These are phyloP conservation scores for Fusarium nurragi DNA, from an alignment of 2,329 filamentous ascomycete genomes.

Conservation along the genomic window DNA sequence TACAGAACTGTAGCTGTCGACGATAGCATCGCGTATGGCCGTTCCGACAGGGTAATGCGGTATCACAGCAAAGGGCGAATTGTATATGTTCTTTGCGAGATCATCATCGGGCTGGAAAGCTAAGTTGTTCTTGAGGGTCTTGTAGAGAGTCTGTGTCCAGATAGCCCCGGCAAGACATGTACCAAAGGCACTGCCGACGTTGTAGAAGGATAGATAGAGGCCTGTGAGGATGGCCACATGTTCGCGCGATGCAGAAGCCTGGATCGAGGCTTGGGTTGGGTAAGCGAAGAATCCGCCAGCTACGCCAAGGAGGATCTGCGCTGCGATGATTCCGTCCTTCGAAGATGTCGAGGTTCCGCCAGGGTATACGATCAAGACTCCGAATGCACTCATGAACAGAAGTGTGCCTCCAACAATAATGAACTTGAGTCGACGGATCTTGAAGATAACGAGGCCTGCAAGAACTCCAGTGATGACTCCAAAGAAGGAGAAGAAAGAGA, in stretches of 20 bases:
- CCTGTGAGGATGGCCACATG: slow-evolving; percentile 53
- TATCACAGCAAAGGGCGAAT: slow-evolving; percentile 50
- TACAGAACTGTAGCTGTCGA: slow-evolving; percentile 56
- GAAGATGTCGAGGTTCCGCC: slow-evolving; percentile 55
- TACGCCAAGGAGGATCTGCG: slow-evolving; percentile 65
- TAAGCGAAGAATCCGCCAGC: slow-evolving; percentile 66
- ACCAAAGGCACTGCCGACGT: slow-evolving; percentile 54
- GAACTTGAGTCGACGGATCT: slow-evolving; percentile 63
- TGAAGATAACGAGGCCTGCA: slow-evolving; percentile 62
- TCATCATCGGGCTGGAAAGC: slow-evolving; percentile 49
- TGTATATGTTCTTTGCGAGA: slow-evolving; percentile 51
- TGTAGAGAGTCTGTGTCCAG: slow-evolving; percentile 54
- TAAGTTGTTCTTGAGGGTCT: slow-evolving; percentile 46
- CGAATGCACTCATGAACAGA: slow-evolving; percentile 66
- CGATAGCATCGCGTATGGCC: slow-evolving; percentile 55
- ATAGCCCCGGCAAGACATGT: slow-evolving; percentile 54
- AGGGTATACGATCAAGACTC: slow-evolving; percentile 63
- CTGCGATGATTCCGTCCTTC: slow-evolving; percentile 63
- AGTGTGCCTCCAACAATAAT: slow-evolving; percentile 67
- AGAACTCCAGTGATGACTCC: slow-evolving; percentile 65
- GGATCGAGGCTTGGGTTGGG: slow-evolving; percentile 53
- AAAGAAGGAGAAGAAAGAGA: slow-evolving; percentile 62
- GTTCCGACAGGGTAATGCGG: slow-evolving; percentile 54
- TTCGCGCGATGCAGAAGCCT: slow-evolving; percentile 51
- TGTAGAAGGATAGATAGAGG: slow-evolving; percentile 54